Conservation (phyloP, 2,329 filamentous ascomycete species). For the Microsporum canis region DNA sequence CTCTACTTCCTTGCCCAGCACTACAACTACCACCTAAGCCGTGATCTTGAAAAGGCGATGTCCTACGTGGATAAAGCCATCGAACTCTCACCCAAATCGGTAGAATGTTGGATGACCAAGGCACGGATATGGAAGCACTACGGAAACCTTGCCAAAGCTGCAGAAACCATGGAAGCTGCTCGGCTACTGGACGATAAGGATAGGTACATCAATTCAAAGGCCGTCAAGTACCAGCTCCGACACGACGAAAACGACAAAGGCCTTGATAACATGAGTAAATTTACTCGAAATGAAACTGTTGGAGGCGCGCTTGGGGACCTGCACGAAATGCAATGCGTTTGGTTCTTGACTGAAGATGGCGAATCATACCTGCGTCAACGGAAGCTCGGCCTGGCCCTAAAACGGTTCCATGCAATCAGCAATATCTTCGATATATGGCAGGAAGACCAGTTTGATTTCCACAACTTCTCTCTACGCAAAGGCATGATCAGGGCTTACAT, state of each 20-base stretch:
- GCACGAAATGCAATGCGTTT: conserved; percentile 96
- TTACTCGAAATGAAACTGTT: conserved; percentile 80
- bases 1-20: conserved; percentile 94
- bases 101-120: conserved; percentile 91
- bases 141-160: conserved; percentile 66
- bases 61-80: conserved; percentile 77
- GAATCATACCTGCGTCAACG: conserved; percentile 75
- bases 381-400: conserved; percentile 74
- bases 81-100: conserved; percentile 63
- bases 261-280: conserved; percentile 79
- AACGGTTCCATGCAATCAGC: conserved; percentile 77
- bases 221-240: conserved; percentile 89
- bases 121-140: conserved; percentile 88
- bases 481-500: conserved; percentile 91
- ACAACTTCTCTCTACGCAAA: conserved; percentile 92
- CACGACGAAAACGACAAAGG: conserved; percentile 84
- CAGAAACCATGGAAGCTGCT: conserved; percentile 79
- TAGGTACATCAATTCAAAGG: conserved; percentile 96
- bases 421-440: conserved; percentile 97
- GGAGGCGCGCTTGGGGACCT: conserved; percentile 84
- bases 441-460: conserved; percentile 98
- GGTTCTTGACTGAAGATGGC: conserved; percentile 92
- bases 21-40: conserved; percentile 84
- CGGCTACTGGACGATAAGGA: conserved; percentile 78
- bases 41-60: conserved; percentile 69